A percentile compares a stretch with the other conserved stretches of the same genome.
phyloP scores from a whole-genome alignment of 1,284 basidiomycete species.

The Ganoderma lingzhi region DNA sequence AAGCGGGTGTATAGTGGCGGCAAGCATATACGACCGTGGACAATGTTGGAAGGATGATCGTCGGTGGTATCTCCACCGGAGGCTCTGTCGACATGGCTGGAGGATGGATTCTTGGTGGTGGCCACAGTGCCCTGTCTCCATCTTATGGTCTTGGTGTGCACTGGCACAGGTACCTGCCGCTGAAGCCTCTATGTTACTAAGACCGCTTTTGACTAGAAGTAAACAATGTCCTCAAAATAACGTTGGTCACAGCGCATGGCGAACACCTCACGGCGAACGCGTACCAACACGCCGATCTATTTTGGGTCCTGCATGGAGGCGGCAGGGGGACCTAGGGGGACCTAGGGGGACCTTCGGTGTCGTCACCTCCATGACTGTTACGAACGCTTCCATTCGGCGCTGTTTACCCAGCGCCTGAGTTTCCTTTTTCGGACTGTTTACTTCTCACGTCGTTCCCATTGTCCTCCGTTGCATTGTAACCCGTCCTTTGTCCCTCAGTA shows the following conservation, averaged over 20 bases:
- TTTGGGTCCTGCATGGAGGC: conserved; percentile 59
- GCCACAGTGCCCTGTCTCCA: conserved; percentile 48
- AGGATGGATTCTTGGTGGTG: conserved; percentile 53
- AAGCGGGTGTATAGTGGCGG: conserved; percentile 54
- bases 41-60: conserved; percentile 27
- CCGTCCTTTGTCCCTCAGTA: too few species aligned
- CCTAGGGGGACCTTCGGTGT: conserved; percentile 54
- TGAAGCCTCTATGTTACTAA: neutral
- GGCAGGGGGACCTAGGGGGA: conserved; percentile 55
- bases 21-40: conserved; percentile 50
- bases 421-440: too few species aligned
- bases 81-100: conserved; percentile 46
- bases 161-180: neutral
- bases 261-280: conserved; percentile 45
- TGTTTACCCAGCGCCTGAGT: too few species aligned
- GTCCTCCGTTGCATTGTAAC: too few species aligned
- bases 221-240: conserved; percentile 52
- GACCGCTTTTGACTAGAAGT: conserved; percentile 40
- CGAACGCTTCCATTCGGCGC: too few species aligned
- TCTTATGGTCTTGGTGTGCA: conserved; percentile 52
- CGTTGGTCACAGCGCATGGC: conserved; percentile 48
- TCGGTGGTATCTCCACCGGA: conserved; percentile 42
- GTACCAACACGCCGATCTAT: conserved; percentile 48
- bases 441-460: too few species aligned
- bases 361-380: conserved; percentile 46